Percentiles rank a stretch among this genome's conserved stretches.
phyloP scores from a whole-genome alignment of 768 basidiomycete species.

The Kwoniella sp. region DNA sequence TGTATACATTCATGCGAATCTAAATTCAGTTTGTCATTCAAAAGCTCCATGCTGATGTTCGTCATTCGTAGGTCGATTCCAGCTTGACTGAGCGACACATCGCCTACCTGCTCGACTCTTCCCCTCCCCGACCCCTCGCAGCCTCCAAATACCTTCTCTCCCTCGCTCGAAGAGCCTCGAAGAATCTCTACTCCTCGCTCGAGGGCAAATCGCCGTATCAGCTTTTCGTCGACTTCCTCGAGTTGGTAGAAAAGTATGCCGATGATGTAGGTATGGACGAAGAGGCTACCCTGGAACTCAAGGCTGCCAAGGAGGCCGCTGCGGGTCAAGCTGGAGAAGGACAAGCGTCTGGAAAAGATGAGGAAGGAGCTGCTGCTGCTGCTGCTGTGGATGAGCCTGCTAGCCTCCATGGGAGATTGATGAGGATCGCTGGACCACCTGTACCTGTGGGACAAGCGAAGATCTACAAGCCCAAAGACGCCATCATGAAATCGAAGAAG shows the following conservation, averaged over 20 bases:
- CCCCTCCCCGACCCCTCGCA: conserved; percentile 78
- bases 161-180: conserved; percentile 77
- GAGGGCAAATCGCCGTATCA: conserved; percentile 97
- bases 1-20: neutral
- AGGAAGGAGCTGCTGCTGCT: conserved; percentile 54
- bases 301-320: conserved; percentile 54
- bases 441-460: conserved; percentile 58
- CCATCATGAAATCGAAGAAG: conserved; percentile 18
- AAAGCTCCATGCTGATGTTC: neutral
- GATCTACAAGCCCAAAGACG: conserved; percentile 60
- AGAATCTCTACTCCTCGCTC: conserved; percentile 78
- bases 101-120: conserved; percentile 62
- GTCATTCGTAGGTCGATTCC: conserved; percentile 53
- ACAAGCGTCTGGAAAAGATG: conserved; percentile 58
- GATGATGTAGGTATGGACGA: conserved; percentile 90
- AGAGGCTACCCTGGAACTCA: conserved; percentile 68
- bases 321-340: conserved; percentile 35
- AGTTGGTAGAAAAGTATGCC: conserved; percentile 82
- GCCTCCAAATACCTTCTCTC: conserved; percentile 87
- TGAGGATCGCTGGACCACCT: conserved; percentile 72
- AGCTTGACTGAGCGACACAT: conserved; percentile 58
- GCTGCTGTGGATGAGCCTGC: conserved; percentile 56
- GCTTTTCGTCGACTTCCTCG: conserved; percentile 85
- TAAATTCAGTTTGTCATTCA: neutral
- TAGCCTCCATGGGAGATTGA: conserved; percentile 65